A percentile compares a stretch with the other conserved stretches of the same genome.
phyloP scores from a whole-genome alignment of 2,329 filamentous ascomycete genomes.

The Trichoderma afroharzianum region DNA sequence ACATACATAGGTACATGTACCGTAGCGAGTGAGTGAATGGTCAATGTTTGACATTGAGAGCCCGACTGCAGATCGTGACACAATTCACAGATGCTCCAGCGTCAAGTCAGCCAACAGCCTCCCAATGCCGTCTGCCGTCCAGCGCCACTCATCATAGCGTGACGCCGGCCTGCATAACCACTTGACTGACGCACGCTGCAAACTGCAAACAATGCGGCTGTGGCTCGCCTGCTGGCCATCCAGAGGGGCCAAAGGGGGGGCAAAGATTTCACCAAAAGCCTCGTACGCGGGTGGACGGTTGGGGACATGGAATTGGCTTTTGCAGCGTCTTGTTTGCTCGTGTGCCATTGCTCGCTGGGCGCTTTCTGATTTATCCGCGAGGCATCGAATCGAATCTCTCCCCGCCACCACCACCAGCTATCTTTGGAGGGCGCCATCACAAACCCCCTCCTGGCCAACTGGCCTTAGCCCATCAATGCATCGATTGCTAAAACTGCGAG shows the following conservation, averaged over 20 bases:
- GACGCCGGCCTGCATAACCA: constrained; percentile 1
- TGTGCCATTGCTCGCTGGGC: not conserved
- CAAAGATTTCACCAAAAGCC: not conserved
- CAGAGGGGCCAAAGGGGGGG: not conserved
- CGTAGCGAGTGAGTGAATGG: too few species aligned
- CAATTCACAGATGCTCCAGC: constrained; percentile 1
- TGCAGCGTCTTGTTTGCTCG: not conserved
- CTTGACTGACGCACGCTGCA: not conserved
- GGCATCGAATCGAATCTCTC: not conserved
- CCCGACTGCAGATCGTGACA: constrained; percentile 10
- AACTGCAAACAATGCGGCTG: constrained; percentile 10
- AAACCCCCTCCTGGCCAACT: not conserved
- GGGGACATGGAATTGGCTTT: not conserved
- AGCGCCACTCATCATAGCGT: constrained; percentile 4
- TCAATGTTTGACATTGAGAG: not conserved
- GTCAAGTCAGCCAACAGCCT: constrained; percentile 3
- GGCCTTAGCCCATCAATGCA: not conserved
- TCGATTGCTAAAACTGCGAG: not conserved
- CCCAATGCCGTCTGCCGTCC: not conserved
- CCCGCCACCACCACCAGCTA: not conserved
- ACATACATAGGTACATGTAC: too few species aligned
- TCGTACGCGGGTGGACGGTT: not conserved
- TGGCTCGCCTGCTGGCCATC: constrained; percentile 5
- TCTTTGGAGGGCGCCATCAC: not conserved
- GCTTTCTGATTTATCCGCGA: not conserved